These are phyloP conservation scores for Aureobasidium zeae DNA, from an alignment of 2,329 filamentous ascomycete genomes.

Conservation along the genomic window DNA sequence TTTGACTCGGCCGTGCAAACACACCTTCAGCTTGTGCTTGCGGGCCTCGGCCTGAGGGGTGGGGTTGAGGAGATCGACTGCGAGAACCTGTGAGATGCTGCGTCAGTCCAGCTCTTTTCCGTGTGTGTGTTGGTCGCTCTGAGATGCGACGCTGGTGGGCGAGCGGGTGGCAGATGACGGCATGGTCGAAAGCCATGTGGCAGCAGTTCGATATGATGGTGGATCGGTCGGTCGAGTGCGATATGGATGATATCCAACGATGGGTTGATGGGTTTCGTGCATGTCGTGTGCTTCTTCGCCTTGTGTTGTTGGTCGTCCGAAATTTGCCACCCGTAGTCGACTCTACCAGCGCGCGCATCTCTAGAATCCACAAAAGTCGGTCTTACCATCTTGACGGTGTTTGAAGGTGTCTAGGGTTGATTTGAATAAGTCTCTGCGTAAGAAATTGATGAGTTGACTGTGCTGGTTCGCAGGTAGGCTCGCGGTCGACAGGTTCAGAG, in stretches of 20 bases:
- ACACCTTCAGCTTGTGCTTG: slow-evolving; percentile 99
- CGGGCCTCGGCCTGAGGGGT: slow-evolving; percentile 93
- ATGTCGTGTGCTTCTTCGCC: slow-evolving; percentile 10
- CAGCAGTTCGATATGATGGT: neutral
- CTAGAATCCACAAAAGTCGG: neutral
- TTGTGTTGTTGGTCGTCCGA: neutral
- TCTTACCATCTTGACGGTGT: slow-evolving; percentile 16
- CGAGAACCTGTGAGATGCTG: slow-evolving; percentile 73
- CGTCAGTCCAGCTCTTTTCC: slow-evolving; percentile 11
- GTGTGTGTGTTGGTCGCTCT: neutral
- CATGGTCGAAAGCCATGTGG: neutral
- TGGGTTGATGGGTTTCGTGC: slow-evolving; percentile 8
- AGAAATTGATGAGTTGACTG: slow-evolving; percentile 10
- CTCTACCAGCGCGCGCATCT: slow-evolving; percentile 10
- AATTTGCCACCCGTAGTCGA: slow-evolving; percentile 14
- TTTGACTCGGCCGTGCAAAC: too few relatives aligned
- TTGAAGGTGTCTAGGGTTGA: slow-evolving; percentile 8
- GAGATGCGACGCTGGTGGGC: slow-evolving; percentile 1
- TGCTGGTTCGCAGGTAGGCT: slow-evolving; percentile 15
- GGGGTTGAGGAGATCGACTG: slow-evolving; percentile 99
- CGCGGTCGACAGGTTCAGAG: slow-evolving; percentile 15
- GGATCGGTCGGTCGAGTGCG: neutral
- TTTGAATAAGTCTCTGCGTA: slow-evolving; percentile 12
- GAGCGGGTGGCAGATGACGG: slow-evolving; percentile 4
- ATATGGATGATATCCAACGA: neutral